Conservation (phyloP, 2,329 filamentous ascomycete genomes). For the Myotisia sp. region DNA sequence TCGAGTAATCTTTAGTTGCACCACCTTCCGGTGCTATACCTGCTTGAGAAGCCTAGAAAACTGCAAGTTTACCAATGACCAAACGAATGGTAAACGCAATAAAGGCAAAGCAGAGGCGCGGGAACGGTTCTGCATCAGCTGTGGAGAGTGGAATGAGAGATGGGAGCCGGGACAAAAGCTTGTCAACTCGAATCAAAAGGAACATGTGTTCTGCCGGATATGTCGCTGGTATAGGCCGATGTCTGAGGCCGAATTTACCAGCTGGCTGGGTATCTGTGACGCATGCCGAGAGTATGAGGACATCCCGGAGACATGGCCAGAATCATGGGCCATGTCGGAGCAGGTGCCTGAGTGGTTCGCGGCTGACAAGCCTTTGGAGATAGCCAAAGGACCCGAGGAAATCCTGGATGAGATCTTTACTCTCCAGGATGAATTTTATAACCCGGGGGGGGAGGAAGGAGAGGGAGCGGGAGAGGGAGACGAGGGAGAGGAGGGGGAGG, state of each 20-base stretch:
- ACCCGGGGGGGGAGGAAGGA: too few species aligned
- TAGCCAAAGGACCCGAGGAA: too few species aligned
- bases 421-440: too few species aligned
- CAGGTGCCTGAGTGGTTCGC: too few species aligned
- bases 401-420: too few species aligned
- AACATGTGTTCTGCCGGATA: slow-evolving; percentile 6
- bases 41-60: slow-evolving; percentile 12
- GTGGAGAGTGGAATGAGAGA: slow-evolving; percentile 10
- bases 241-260: background rate
- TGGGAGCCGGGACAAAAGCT: slow-evolving; percentile 12
- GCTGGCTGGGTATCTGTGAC: too few species aligned
- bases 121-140: slow-evolving; percentile 14
- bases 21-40: slow-evolving; percentile 12
- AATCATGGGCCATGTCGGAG: too few species aligned
- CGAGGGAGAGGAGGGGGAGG: too few species aligned
- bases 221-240: slow-evolving; percentile 2
- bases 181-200: background rate
- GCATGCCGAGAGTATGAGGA: too few species aligned
- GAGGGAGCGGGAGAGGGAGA: too few species aligned
- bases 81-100: slow-evolving; percentile 10
- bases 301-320: too few species aligned
- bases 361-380: too few species aligned
- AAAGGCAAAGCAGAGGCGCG: slow-evolving; percentile 12
- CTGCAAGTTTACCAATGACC: slow-evolving; percentile 10
- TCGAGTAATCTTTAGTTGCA: slow-evolving; percentile 4